Percentiles rank a stretch among this genome's conserved stretches.
These are phyloP conservation scores for Zymoseptoria crescenta DNA, from an alignment of 2,329 filamentous ascomycete species.

Conservation along the genomic window DNA sequence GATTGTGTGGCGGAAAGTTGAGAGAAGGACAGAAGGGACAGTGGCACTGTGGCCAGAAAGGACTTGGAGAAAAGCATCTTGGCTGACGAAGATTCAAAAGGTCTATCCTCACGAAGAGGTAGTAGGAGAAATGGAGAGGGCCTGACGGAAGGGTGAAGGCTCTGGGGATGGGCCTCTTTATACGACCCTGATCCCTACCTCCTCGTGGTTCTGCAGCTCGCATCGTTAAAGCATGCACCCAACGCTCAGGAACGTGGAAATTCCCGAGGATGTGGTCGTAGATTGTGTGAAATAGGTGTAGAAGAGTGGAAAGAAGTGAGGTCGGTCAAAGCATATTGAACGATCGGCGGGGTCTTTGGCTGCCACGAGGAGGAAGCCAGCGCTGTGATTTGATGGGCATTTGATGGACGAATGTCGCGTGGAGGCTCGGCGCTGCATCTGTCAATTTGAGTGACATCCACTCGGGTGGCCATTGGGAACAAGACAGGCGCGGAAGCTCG, in stretches of 20 bases:
- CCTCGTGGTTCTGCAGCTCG: neutral
- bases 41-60: slow-evolving; percentile 3
- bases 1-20: neutral
- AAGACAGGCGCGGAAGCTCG: no score
- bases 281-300: neutral
- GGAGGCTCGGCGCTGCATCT: neutral
- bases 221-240: neutral
- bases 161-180: neutral
- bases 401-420: neutral
- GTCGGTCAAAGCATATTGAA: neutral
- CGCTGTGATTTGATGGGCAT: neutral
- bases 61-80: slow-evolving; percentile 4
- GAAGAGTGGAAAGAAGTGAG: neutral
- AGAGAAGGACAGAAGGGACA: neutral
- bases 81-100: neutral
- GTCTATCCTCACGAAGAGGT: neutral
- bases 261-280: neutral
- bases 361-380: neutral
- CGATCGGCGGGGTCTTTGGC: neutral
- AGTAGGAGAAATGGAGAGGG: neutral
- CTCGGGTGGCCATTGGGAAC: neutral
- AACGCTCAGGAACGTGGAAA: neutral
- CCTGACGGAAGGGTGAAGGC: neutral
- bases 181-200: neutral
- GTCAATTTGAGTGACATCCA: neutral